These are phyloP conservation scores for Claviceps pazoutovae DNA, from an alignment of 2,329 filamentous ascomycete genomes.

Conservation along the genomic window DNA sequence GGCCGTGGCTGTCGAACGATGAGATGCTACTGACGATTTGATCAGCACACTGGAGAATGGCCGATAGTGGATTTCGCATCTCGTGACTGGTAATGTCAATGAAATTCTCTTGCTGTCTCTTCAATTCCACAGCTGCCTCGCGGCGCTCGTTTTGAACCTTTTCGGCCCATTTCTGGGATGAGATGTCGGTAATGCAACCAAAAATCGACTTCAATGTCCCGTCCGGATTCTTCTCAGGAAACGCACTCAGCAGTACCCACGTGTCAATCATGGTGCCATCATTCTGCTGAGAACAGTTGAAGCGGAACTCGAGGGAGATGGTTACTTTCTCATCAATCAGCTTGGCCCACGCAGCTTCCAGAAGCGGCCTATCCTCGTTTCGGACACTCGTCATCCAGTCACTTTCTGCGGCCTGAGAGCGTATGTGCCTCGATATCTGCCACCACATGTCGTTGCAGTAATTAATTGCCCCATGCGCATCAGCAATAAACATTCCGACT, in stretches of 20 bases:
- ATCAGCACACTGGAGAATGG: constrained; percentile 63
- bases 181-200: constrained; percentile 74
- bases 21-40: constrained; percentile 46
- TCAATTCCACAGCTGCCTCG: constrained; percentile 69
- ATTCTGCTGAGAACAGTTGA: constrained; percentile 52
- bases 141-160: constrained; percentile 63
- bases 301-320: constrained; percentile 60
- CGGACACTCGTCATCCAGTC: constrained; percentile 62
- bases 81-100: constrained; percentile 64
- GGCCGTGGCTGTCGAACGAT: constrained; percentile 23
- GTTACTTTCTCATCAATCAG: constrained; percentile 47
- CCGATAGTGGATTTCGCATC: constrained; percentile 63
- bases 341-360: constrained; percentile 48
- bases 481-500: constrained; percentile 76
- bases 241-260: constrained; percentile 66
- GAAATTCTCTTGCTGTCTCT: constrained; percentile 57
- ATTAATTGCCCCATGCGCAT: constrained; percentile 53
- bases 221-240: constrained; percentile 52
- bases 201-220: constrained; percentile 62
- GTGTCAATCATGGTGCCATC: constrained; percentile 50
- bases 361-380: constrained; percentile 45
- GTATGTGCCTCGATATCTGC: constrained; percentile 54
- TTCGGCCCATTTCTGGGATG: constrained; percentile 73
- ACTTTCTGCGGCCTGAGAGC: constrained; percentile 42
- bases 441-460: constrained; percentile 75